Evolutionary conservation across 192 early-diverging fungal genomes (phyloP).

Genomic region (Diversispora epigaea): DNA sequence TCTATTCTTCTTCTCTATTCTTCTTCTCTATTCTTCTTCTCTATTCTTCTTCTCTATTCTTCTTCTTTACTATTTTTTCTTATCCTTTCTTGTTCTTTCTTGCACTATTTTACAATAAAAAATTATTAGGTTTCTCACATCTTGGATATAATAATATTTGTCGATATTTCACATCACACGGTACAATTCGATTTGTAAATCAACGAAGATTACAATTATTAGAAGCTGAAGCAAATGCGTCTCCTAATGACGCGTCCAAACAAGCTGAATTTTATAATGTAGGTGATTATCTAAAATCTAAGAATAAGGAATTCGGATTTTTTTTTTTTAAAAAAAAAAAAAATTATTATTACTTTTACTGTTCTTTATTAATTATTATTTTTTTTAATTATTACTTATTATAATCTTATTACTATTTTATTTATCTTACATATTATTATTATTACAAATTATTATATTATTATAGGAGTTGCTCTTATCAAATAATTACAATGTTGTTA

Average conservation of each 20-base stretch:
- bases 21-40: too few species aligned
- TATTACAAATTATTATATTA: neutral
- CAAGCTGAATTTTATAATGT: slow-evolving; percentile 61
- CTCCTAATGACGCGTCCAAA: slow-evolving; percentile 47
- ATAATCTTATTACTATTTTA: neutral
- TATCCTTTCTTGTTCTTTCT: too few species aligned
- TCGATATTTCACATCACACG: slow-evolving; percentile 10
- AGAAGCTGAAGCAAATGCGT: slow-evolving; percentile 55
- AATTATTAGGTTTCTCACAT: neutral
- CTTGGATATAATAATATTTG: neutral
- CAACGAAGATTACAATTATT: slow-evolving; percentile 48
- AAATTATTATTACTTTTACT: too few species aligned
- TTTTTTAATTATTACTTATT: neutral
- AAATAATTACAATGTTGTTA: slow-evolving; percentile 52
- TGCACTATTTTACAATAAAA: neutral
- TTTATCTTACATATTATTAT: neutral
- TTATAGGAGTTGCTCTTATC: slow-evolving; percentile 52
- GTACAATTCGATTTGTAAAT: slow-evolving; percentile 45
- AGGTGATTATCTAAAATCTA: slow-evolving; percentile 7
- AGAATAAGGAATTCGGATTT: neutral
- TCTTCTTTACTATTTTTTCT: too few species aligned
- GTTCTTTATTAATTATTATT: too few species aligned
- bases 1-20: too few species aligned
- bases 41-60: too few species aligned
- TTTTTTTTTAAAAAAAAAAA: neutral